Evolutionary conservation across 371 early-diverging fungal species (phyloP).

Genomic region (Chytridium lagenaria): DNA sequence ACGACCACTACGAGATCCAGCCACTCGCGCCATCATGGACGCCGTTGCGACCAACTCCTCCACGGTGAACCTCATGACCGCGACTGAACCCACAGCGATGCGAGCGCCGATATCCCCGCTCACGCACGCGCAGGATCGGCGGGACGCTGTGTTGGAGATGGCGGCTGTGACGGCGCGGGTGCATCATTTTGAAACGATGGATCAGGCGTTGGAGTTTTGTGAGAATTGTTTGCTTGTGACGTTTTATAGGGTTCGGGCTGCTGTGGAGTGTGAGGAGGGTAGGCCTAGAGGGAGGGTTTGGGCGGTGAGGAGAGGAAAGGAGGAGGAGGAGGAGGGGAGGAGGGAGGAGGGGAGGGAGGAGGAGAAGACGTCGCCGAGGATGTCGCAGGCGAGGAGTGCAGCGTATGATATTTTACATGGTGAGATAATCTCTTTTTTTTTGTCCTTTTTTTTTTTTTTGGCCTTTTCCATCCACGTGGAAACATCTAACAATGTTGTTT

Average conservation of each 20-base stretch:
- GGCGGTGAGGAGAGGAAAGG: background rate
- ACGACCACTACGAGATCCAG: background rate
- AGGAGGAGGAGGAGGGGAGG: background rate
- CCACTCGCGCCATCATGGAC: background rate
- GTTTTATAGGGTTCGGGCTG: conserved; percentile 57
- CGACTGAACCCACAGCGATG: background rate
- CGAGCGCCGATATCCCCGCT: background rate
- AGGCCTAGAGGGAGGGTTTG: background rate
- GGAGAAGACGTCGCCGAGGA: conserved; percentile 3
- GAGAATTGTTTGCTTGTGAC: conserved; percentile 84
- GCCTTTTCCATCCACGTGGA: too few species aligned
- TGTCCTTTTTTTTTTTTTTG: too few species aligned
- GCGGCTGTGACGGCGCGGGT: conserved; percentile 48
- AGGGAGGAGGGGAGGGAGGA: background rate
- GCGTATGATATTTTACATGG: conserved; percentile 42
- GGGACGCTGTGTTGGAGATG: conserved; percentile 16
- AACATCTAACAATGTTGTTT: too few species aligned
- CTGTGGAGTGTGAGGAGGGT: conserved; percentile 22
- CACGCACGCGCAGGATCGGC: background rate
- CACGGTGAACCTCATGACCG: too few species aligned
- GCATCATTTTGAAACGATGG: conserved; percentile 77
- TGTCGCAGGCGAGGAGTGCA: conserved; percentile 22
- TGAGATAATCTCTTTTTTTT: too few species aligned
- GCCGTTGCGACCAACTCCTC: too few species aligned
- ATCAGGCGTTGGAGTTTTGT: conserved; percentile 93